phyloP scores from a whole-genome alignment of 345 rosid genomes.

The Odontarrhena argentea region DNA sequence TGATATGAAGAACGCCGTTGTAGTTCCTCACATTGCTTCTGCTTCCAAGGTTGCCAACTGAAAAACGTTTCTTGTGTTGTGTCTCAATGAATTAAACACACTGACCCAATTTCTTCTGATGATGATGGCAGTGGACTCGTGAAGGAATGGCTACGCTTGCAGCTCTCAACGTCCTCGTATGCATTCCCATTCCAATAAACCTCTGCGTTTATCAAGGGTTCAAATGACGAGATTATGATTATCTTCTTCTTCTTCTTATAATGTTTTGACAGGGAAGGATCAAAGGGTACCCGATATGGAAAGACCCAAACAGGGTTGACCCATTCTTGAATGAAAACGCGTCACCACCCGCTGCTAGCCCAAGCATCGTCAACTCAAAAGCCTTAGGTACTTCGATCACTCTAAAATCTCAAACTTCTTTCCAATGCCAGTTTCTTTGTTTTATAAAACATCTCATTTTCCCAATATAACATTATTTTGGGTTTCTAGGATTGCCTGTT shows the following conservation, averaged over 20 bases:
- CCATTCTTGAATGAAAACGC: constrained; percentile 80
- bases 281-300: constrained; percentile 91
- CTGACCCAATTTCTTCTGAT: neutral
- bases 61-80: constrained; percentile 10
- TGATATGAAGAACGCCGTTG: constrained; percentile 85
- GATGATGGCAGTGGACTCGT: constrained; percentile 82
- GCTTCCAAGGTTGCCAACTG: constrained; percentile 82
- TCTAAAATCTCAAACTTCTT: neutral
- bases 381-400: constrained; percentile 53
- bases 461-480: constrained; percentile 12
- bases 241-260: constrained; percentile 1
- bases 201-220: neutral
- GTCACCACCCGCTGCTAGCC: constrained; percentile 81
- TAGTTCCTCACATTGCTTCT: constrained; percentile 96
- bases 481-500: constrained; percentile 69
- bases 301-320: constrained; percentile 68
- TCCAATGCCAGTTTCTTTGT: neutral
- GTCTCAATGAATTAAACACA: neutral
- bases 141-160: constrained; percentile 99
- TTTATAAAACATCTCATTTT: neutral
- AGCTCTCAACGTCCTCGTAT: constrained; percentile 89
- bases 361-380: constrained; percentile 90
- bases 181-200: constrained; percentile 21
- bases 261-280: constrained; percentile 66
- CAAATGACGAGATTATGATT: constrained; percentile 1